These are phyloP conservation scores for Cordyceps cateniannulata DNA, from an alignment of 2,329 filamentous ascomycete genomes.

Conservation along the genomic window DNA sequence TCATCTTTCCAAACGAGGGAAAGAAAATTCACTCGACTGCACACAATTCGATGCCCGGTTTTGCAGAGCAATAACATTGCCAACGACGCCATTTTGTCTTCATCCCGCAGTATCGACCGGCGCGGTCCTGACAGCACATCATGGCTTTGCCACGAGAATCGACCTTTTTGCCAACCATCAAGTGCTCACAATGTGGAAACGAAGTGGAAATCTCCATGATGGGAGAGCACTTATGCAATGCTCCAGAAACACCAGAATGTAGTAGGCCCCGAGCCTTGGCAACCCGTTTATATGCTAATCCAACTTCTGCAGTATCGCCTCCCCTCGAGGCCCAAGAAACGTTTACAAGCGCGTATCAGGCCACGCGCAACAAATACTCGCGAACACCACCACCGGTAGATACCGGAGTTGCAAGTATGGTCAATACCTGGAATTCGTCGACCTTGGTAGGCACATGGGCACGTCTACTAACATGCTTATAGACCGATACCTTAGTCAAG, in stretches of 20 bases:
- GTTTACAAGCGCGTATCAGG: conserved; percentile 21
- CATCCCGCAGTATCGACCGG: not conserved
- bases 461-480: conserved; percentile 17
- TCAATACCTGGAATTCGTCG: not conserved
- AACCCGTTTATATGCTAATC: not conserved
- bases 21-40: not conserved
- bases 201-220: conserved; percentile 80
- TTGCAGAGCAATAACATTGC: not conserved
- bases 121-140: conserved; percentile 6
- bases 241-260: conserved; percentile 40
- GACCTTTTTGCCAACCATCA: conserved; percentile 73
- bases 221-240: conserved; percentile 72
- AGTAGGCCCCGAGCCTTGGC: conserved; percentile 15
- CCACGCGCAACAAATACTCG: conserved; percentile 29
- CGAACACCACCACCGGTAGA: conserved; percentile 43
- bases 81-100: not conserved
- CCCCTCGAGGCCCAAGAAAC: conserved; percentile 27
- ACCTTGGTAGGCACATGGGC: not conserved
- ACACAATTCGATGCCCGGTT: not conserved
- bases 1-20: not conserved
- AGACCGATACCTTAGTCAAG: conserved; percentile 51
- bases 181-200: conserved; percentile 73
- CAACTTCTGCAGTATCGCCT: conserved; percentile 28
- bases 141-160: conserved; percentile 54
- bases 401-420: conserved; percentile 46